A percentile compares a stretch with the other conserved stretches of the same genome.
Evolutionary conservation across 352 stramenopile species (phyloP).

Genomic region (Pythium sukuiense): DNA sequence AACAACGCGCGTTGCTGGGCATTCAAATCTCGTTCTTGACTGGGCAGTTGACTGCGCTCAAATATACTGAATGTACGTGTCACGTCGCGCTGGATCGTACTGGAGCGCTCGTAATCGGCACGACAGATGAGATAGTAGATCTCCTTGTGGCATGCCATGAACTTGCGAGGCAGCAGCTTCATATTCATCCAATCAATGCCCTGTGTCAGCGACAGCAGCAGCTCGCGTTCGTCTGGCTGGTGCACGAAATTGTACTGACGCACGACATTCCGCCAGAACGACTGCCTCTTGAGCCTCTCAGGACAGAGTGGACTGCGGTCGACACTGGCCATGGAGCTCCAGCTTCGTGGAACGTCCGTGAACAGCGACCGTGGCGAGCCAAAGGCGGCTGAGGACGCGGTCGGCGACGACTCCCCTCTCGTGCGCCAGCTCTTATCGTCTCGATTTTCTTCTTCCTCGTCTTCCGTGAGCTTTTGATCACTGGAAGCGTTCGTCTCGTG

Average conservation of each 20-base stretch:
- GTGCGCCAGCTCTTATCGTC: constrained; percentile 24
- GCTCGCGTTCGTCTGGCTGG: constrained; percentile 50
- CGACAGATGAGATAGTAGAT: constrained; percentile 70
- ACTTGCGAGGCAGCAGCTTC: constrained; percentile 42
- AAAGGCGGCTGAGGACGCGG: constrained; percentile 6
- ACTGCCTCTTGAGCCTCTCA: constrained; percentile 36
- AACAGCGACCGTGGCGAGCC: not conserved
- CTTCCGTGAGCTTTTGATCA: constrained; percentile 1
- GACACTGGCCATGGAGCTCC: not conserved
- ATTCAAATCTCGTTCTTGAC: constrained; percentile 37
- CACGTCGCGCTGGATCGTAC: constrained; percentile 75
- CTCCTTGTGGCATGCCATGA: constrained; percentile 71
- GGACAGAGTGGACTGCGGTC: not conserved
- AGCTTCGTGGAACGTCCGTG: not conserved
- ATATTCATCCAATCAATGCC: constrained; percentile 71
- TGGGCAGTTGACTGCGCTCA: constrained; percentile 42
- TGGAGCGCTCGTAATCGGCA: constrained; percentile 67
- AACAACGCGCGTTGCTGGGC: constrained; percentile 67
- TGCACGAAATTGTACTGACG: constrained; percentile 80
- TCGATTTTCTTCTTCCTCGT: constrained; percentile 27
- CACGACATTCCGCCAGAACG: constrained; percentile 81
- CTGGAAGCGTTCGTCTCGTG: not conserved
- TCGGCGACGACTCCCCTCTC: constrained; percentile 19
- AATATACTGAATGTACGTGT: constrained; percentile 88
- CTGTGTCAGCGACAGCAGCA: constrained; percentile 64